Conservation (phyloP, 2,329 filamentous ascomycete species). For the Lecanicillium sp. region DNA sequence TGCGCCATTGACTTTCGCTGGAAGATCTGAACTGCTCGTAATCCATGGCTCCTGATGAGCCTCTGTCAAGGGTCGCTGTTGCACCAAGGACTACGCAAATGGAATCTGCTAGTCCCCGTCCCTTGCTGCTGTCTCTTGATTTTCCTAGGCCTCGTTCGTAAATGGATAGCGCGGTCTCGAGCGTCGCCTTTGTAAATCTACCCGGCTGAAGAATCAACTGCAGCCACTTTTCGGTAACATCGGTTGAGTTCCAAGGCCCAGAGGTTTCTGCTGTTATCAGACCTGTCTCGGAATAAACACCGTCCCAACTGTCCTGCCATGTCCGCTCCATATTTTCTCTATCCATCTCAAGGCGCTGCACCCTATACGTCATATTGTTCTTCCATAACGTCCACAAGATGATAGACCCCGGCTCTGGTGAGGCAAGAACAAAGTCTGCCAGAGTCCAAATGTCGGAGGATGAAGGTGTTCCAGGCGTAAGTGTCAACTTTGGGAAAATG, state of each 20-base stretch:
- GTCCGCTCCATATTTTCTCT: constrained; percentile 52
- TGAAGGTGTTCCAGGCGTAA: constrained; percentile 62
- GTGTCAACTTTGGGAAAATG: constrained; percentile 49
- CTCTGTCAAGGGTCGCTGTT: constrained; percentile 57
- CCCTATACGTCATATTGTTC: constrained; percentile 70
- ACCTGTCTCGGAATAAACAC: constrained; percentile 53
- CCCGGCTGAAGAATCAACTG: constrained; percentile 75
- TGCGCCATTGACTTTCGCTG: constrained; percentile 77
- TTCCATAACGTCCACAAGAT: constrained; percentile 76
- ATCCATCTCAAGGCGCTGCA: constrained; percentile 66
- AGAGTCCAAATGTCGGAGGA: constrained; percentile 72
- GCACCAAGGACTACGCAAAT: constrained; percentile 65
- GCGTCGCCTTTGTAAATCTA: constrained; percentile 66
- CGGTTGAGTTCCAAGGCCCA: constrained; percentile 55
- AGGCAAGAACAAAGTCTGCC: constrained; percentile 62
- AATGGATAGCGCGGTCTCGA: constrained; percentile 76
- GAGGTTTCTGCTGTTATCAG: constrained; percentile 46
- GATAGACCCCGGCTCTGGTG: constrained; percentile 43
- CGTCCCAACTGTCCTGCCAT: constrained; percentile 64
- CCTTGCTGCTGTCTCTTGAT: constrained; percentile 28
- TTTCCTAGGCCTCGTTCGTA: constrained; percentile 58
- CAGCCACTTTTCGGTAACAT: constrained; percentile 79
- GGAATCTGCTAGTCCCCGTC: constrained; percentile 61
- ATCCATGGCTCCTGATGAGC: constrained; percentile 57
- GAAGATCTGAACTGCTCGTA: constrained; percentile 67